Percentiles rank a stretch among this genome's conserved stretches.
Evolutionary conservation across 305 asterid genomes (phyloP).

Genomic region (Coffea humblotiana): DNA sequence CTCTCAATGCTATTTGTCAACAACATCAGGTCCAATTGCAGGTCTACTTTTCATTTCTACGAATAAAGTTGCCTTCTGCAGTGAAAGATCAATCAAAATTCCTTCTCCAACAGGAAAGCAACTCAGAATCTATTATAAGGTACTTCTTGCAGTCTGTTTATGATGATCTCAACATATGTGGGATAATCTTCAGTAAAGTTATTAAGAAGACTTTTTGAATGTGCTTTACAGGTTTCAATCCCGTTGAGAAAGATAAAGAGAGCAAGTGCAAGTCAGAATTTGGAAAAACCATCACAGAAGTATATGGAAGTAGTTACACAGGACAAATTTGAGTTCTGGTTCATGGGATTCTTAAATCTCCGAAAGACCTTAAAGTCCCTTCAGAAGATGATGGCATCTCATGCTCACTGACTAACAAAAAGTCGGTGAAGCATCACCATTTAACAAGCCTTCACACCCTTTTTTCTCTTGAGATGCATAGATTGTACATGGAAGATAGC

Average conservation of each 20-base stretch:
- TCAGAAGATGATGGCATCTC: not conserved
- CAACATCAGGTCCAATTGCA: constrained; percentile 67
- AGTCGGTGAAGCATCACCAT: no score
- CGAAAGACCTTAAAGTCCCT: constrained; percentile 12
- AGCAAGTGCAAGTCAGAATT: not conserved
- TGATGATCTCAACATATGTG: no score
- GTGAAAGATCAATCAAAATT: constrained; percentile 55
- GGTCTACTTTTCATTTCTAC: constrained; percentile 58
- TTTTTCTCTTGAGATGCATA: not conserved
- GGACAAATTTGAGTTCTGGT: constrained; percentile 20
- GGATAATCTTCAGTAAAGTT: no score
- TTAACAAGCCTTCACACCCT: no score
- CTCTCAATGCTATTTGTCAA: constrained; percentile 60
- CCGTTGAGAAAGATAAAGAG: constrained; percentile 8
- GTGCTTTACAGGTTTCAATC: constrained; percentile 6
- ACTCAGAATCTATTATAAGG: constrained; percentile 58
- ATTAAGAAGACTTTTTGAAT: no score
- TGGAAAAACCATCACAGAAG: constrained; percentile 1
- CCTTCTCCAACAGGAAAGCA: constrained; percentile 43
- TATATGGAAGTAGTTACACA: constrained; percentile 13
- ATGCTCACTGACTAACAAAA: no score
- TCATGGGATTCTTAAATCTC: constrained; percentile 22
- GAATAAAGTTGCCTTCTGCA: constrained; percentile 55
- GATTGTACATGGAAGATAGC: not conserved
- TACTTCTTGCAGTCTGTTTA: not conserved